A percentile compares a stretch with the other conserved stretches of the same genome.
phyloP scores from a whole-genome alignment of 2,329 filamentous ascomycete species.

The Epichloe festucae region DNA sequence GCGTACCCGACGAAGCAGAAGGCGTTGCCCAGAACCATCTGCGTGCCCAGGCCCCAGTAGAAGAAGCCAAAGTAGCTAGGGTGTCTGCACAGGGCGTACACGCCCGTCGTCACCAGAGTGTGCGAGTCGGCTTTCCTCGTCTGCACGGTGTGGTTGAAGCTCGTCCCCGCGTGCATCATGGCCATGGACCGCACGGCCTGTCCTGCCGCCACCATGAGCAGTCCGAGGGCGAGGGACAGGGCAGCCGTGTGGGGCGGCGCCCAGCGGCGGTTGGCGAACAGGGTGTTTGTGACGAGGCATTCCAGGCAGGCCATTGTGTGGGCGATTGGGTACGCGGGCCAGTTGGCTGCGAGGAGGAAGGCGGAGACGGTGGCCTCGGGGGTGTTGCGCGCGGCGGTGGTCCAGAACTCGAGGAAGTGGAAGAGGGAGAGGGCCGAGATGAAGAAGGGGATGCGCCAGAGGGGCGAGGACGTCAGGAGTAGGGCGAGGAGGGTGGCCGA shows the following conservation, averaged over 20 bases:
- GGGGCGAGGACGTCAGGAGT: conserved; percentile 27
- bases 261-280: conserved; percentile 39
- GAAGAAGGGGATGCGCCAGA: conserved; percentile 57
- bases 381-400: conserved; percentile 75
- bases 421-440: conserved; percentile 58
- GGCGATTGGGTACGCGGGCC: conserved; percentile 70
- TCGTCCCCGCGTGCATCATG: conserved; percentile 79
- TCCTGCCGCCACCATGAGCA: conserved; percentile 52
- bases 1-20: conserved; percentile 65
- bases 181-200: conserved; percentile 68
- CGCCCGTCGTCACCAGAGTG: conserved; percentile 65
- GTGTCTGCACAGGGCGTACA: conserved; percentile 68
- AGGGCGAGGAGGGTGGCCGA: conserved; percentile 20
- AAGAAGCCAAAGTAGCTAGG: conserved; percentile 97
- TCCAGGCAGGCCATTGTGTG: conserved; percentile 65
- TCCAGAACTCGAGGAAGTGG: conserved; percentile 95
- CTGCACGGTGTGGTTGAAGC: conserved; percentile 85
- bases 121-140: conserved; percentile 55
- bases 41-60: conserved; percentile 94
- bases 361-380: conserved; percentile 54
- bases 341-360: conserved; percentile 78
- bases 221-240: conserved; percentile 39
- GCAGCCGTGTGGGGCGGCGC: conserved; percentile 30
- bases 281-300: conserved; percentile 45
- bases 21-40: conserved; percentile 76